Evolutionary conservation across 179 eudicot genomes (phyloP), one percentile per base, ranked within the genome.

Genomic region (Drosera spatulata): DNA sequence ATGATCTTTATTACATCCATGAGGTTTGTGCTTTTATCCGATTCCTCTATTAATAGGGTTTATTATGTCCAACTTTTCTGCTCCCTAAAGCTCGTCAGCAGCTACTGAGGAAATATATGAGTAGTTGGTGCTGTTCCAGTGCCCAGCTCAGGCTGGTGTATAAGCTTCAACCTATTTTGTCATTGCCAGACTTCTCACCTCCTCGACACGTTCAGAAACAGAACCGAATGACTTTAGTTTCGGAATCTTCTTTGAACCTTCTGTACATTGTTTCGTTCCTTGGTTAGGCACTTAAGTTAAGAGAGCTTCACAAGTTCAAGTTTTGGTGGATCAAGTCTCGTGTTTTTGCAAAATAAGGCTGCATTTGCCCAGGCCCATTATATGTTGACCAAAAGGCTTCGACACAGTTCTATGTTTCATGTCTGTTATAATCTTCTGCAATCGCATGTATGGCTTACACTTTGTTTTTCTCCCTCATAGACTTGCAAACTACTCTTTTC

Each of bases 1-100:
- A 69, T 59, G 95, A 85, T 65, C 83, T 91, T 39, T 91, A 68
- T 74, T 75, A 79, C 50, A 75, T 77, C 49, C 76, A 82, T 46
- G 95, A 91, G 96, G 97, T 91, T 65, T 53, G 79, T 55, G 37
- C 58, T 43, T 48, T 52, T 3, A 14, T 33, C 8, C 5, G 37
- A 48, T 52, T 42, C 52, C 38, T 40, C 13, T 50, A 10, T 22
- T 22, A 22, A 22, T 22, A 22, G 33, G 33, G 33, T 22, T 45
- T 45, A 45, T 6, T 45, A 10, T 6, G 10, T 6, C 10, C 11
- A 3, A 50, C 53, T 4, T 7, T 50, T 3, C 13, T 7, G 1
- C 12, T 6, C 5, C 53, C 53, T 6, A 7, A 10, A 4, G 13
- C n/a, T 1, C 7, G 49, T 45, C 10, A 45, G 8, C 49, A 45